Base-by-base conservation (phyloP, 306 rosid genomes). In the Inga laurina region DNA sequence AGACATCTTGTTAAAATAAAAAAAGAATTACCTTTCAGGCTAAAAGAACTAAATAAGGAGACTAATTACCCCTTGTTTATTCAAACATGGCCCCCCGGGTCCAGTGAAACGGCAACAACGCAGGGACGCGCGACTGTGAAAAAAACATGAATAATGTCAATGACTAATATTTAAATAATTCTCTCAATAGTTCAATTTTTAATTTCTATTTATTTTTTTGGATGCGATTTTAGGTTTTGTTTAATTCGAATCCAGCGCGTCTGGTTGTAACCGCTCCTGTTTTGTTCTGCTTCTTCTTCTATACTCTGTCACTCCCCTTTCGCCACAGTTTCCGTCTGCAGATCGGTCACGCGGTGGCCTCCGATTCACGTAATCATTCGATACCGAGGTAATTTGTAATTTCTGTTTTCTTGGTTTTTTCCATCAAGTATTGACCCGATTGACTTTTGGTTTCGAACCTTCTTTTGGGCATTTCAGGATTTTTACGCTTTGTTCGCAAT, bases 241-340 rank as follows among this genome's bases (percentile, higher is more conserved):
- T 69, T 77, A 82, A 79, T 84, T 82, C 83, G 87, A 85, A 80
- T 73, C 86, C 75, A 56, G 76, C 74, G 68, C 82, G 82, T 78
- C 86, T 32, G 83, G 79, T 59, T 69, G 86, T 78, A 84, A 75
- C 86, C 80, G 86, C 82, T 24, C 72, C 48, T 82, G 71, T 44
- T 72, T 67, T 56, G 77, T 74, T 34, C 41, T 22, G 44, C 62
- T 78, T 74, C 74, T 56, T 80, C 45, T 57, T 73, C 49, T 10
- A 34, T 66, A 48, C 76, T 30, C 84, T 48, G 35, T 57, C 85
- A 76, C 79, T 87, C 78, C 65, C 48, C 37, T 24, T 22, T 41
- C 16, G 59, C 54, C 61, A 56, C 62, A 7, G 11, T 76, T 72
- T 81, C 80, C 5, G 1, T 81, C 82, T 44, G 74, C 85, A 74